phyloP scores from a whole-genome alignment of 306 rosid genomes.

The Oxytropis ochrocephala region DNA sequence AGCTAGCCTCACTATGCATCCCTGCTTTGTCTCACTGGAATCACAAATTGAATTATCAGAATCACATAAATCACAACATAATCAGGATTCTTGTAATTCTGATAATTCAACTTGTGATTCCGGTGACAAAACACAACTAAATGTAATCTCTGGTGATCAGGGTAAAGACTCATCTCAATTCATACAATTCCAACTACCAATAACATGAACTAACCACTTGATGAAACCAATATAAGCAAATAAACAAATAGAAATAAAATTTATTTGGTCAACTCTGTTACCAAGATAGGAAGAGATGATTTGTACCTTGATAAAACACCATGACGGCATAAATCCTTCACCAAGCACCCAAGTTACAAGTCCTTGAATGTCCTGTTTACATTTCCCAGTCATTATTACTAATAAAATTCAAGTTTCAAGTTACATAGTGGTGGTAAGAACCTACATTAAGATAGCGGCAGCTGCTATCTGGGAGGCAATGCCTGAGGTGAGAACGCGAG shows the following conservation, averaged over 20 bases:
- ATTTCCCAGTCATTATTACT: slow-evolving; percentile 15
- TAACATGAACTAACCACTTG: background rate
- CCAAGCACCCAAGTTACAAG: slow-evolving; percentile 91
- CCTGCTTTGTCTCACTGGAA: background rate
- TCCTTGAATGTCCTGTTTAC: slow-evolving; percentile 82
- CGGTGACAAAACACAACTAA: background rate
- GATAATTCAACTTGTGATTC: background rate
- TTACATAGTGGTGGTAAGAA: background rate
- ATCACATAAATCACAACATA: background rate
- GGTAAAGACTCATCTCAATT: background rate
- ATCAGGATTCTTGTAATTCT: background rate
- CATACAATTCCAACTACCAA: background rate
- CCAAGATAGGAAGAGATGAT: background rate
- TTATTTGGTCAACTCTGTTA: background rate
- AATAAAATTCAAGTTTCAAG: slow-evolving; percentile 8
- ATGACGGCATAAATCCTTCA: slow-evolving; percentile 91
- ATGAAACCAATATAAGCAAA: background rate
- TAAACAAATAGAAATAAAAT: background rate
- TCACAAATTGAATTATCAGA: too few relatives aligned
- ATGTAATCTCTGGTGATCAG: background rate
- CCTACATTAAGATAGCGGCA: slow-evolving; percentile 69
- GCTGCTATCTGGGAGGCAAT: too few relatives aligned
- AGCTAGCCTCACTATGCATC: background rate
- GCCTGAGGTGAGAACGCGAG: too few relatives aligned
- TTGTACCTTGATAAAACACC: slow-evolving; percentile 85